Base-by-base conservation (phyloP, 257 asterid species). In the Salvia splendens region DNA sequence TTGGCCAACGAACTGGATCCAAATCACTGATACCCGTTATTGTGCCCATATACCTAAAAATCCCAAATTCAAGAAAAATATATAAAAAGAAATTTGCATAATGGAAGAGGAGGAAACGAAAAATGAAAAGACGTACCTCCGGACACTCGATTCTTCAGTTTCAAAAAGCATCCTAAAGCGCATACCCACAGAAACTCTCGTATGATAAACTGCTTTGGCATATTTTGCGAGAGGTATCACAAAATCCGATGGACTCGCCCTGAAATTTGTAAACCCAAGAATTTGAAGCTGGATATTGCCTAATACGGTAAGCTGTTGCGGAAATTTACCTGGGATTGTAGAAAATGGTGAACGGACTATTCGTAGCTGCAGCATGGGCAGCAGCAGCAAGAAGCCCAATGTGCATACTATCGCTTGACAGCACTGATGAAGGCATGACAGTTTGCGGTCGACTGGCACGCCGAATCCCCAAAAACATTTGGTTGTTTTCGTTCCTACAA, bases 321-420 rank as follows among this genome's bases (percentile, higher is more conserved):
- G 41, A 76, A 51, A 11, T 41, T 70, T 72, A 91, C 97, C 97
- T 88, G 36, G 97, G 97, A 81, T 91, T 91, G 68, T 75, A 91
- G 82, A 88, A 91, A 73, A 91, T 83, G 46, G 92, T 86, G 82
- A 91, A 88, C 62, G 96, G 96, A 67, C 94, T 91, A 79, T 85
- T 91, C 17, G 98, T 91, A 3, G 95, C 87, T 6, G 96, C 91
- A 35, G 97, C 97, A 84, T 88, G 96, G 72, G 97, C 91, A 51
- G 98, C 96, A n/a, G 96, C 98, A 68, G 98, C 96, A 66, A 91
- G 96, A 75, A 91, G 95, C 66, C 98, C 98, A 47, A 91, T 91
- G 81, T 91, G 98, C 95, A 88, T 91, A 84, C 98, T 91, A 73
- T 91, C 96, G 69, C 96, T 91, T 42, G 98, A 91, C 71, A 91